Percentiles rank a stretch among this genome's conserved stretches.
Evolutionary conservation across 176 grass and related monocot species (phyloP).

Genomic region (Pharus latifolius): DNA sequence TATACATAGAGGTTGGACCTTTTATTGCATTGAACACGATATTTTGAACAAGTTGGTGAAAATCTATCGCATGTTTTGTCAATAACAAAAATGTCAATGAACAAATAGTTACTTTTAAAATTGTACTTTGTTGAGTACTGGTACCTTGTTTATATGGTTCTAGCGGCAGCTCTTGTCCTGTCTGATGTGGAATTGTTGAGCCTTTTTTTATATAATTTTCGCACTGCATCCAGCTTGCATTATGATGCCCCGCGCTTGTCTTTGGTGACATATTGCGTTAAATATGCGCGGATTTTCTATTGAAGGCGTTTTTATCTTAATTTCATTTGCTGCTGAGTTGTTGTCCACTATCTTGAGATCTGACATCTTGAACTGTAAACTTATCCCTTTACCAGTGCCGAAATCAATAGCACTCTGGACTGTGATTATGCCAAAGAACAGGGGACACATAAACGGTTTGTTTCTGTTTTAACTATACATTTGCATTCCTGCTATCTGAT

Average conservation of each 20-base stretch:
- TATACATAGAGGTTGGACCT: too few species aligned
- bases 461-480: constrained; percentile 1
- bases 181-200: background rate
- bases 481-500: background rate
- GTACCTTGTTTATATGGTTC: too few species aligned
- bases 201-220: too few species aligned
- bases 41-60: too few species aligned
- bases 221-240: background rate
- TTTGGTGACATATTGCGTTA: background rate
- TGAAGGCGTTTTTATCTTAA: background rate
- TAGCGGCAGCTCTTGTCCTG: background rate
- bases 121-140: too few species aligned
- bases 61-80: too few species aligned
- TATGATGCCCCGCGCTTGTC: background rate
- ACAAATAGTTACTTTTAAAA: too few species aligned
- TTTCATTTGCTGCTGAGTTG: background rate
- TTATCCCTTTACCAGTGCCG: constrained; percentile 37
- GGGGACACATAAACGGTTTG: constrained; percentile 71
- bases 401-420: constrained; percentile 44
- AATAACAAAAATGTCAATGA: too few species aligned
- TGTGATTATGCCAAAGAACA: constrained; percentile 47
- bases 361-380: background rate
- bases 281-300: background rate
- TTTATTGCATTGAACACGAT: too few species aligned
- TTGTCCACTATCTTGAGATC: background rate